phyloP scores from a whole-genome alignment of 495 filamentous ascomycete genomes.

The Xylaria nigripes region DNA sequence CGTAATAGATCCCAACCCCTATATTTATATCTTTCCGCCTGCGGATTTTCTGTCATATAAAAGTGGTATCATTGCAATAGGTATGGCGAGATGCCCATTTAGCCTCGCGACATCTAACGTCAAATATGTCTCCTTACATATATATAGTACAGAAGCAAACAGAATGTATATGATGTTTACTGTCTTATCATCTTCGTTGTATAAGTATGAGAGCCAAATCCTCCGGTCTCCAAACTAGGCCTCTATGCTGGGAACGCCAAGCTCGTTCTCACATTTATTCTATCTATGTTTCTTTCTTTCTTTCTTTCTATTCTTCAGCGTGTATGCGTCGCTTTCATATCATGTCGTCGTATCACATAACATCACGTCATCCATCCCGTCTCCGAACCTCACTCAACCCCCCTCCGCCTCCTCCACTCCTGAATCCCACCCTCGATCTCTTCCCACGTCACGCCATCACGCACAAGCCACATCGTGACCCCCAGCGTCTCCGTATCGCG shows the following conservation, averaged over 20 bases:
- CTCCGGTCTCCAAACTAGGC: not conserved
- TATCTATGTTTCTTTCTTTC: not conserved
- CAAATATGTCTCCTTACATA: not conserved
- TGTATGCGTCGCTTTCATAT: not conserved
- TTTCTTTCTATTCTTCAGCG: not conserved
- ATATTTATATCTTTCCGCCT: not conserved
- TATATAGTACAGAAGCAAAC: not conserved
- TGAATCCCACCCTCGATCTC: slow-evolving; percentile 74
- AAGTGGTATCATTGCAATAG: not conserved
- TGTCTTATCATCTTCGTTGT: not conserved
- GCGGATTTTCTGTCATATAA: not conserved
- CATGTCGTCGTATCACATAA: not conserved
- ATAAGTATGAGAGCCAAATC: not conserved
- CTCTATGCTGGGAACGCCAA: not conserved
- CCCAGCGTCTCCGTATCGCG: slow-evolving; percentile 76
- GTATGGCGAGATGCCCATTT: not conserved
- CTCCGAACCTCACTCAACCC: slow-evolving; percentile 16
- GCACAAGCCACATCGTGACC: slow-evolving; percentile 72
- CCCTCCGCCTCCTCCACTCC: slow-evolving; percentile 73
- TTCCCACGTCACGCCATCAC: slow-evolving; percentile 67
- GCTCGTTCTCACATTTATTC: not conserved
- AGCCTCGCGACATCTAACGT: not conserved
- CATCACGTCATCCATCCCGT: not conserved
- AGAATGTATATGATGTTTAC: not conserved
- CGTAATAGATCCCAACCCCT: not conserved